Percentiles rank a stretch among this genome's conserved stretches.
Conservation (phyloP, 2,329 filamentous ascomycete genomes). For the Coniochaeta sp. region DNA sequence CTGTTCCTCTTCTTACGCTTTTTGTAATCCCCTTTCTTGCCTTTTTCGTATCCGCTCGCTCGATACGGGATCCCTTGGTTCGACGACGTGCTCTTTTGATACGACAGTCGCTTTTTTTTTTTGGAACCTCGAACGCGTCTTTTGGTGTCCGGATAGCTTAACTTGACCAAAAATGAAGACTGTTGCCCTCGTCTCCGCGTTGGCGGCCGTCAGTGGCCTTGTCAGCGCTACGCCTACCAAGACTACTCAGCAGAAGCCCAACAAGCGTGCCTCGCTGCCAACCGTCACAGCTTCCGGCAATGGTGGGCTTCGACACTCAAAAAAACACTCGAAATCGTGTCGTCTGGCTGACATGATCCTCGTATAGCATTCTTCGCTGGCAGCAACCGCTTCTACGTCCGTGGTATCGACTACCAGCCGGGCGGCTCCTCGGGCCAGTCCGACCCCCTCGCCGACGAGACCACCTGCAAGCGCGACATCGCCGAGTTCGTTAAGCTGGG, state of each 20-base stretch:
- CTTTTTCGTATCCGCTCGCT: slow-evolving; percentile 4
- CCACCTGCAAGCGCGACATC: slow-evolving; percentile 72
- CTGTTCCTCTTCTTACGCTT: background rate
- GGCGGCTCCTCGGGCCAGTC: slow-evolving; percentile 44
- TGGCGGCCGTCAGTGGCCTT: slow-evolving; percentile 34
- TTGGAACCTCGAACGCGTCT: background rate
- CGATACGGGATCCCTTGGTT: background rate
- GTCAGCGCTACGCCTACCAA: slow-evolving; percentile 42
- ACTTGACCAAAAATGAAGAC: slow-evolving; percentile 41
- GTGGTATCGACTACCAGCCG: slow-evolving; percentile 57
- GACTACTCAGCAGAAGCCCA: slow-evolving; percentile 37
- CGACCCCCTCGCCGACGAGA: slow-evolving; percentile 72
- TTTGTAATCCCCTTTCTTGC: slow-evolving; percentile 4
- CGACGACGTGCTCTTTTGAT: background rate
- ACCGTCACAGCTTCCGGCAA: slow-evolving; percentile 48
- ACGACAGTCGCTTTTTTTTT: slow-evolving; percentile 3
- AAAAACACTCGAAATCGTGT: background rate
- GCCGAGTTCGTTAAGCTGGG: slow-evolving; percentile 76
- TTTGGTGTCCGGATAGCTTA: slow-evolving; percentile 1
- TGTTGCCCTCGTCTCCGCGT: slow-evolving; percentile 35
- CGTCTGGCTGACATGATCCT: slow-evolving; percentile 10
- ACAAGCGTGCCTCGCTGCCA: slow-evolving; percentile 42
- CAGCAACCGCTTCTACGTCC: slow-evolving; percentile 48
- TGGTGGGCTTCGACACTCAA: slow-evolving; percentile 30
- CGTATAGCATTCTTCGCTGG: slow-evolving; percentile 46